Evolutionary conservation across 768 basidiomycete genomes (phyloP).

Genomic region (Dictyophora rubrovolvata): DNA sequence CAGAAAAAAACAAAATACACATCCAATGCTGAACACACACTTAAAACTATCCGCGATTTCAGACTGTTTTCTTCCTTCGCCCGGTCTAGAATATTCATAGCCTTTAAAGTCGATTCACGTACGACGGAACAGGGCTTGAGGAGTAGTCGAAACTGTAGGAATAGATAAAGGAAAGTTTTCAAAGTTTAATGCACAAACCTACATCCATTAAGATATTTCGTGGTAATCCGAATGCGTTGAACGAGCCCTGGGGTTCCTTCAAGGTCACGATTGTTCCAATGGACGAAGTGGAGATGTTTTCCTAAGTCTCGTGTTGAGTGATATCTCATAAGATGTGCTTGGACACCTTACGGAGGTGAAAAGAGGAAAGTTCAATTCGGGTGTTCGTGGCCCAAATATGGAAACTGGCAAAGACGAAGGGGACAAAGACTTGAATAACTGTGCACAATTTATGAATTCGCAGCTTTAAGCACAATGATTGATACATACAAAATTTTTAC

Average conservation of each 20-base stretch:
- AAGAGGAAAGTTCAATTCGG: background rate
- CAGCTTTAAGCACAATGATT: too few relatives aligned
- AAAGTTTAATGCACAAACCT: conserved; percentile 15
- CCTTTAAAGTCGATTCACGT: conserved; percentile 52
- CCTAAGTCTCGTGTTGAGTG: conserved; percentile 13
- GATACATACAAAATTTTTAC: background rate
- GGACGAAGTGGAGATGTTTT: conserved; percentile 24
- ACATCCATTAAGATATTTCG: conserved; percentile 65
- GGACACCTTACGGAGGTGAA: background rate
- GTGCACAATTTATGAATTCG: background rate
- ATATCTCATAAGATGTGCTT: background rate
- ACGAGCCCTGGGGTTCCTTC: conserved; percentile 15
- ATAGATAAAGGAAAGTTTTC: background rate
- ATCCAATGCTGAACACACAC: conserved; percentile 30
- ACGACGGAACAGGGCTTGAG: conserved; percentile 64
- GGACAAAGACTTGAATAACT: background rate
- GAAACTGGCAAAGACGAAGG: background rate
- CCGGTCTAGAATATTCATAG: conserved; percentile 40
- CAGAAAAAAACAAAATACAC: conserved; percentile 4
- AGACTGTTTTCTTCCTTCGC: conserved; percentile 40
- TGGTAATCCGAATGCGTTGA: conserved; percentile 65
- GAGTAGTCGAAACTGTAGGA: conserved; percentile 52
- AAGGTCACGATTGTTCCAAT: conserved; percentile 4
- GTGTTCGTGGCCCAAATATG: background rate
- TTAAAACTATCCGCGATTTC: conserved; percentile 49